Conservation (phyloP, 108 stramenopile genomes). For the Pseudonitzschia pungens region DNA sequence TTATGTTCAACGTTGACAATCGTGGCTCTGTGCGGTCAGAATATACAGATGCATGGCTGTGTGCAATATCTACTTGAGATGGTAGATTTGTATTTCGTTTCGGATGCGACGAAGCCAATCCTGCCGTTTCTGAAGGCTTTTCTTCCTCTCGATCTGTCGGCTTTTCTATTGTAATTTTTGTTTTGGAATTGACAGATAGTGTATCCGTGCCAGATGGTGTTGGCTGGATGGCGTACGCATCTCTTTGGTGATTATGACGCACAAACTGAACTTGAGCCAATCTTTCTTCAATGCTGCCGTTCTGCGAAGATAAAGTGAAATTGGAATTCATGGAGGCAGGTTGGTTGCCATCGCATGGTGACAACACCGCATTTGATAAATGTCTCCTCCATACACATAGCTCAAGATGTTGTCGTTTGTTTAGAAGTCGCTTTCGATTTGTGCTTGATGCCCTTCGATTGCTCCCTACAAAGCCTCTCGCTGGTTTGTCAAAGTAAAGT, state of each 20-base stretch:
- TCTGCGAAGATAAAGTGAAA: background rate
- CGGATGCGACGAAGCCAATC: background rate
- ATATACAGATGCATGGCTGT: slow-evolving; percentile 27
- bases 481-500: slow-evolving; percentile 39
- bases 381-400: slow-evolving; percentile 29
- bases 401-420: slow-evolving; percentile 19
- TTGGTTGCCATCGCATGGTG: slow-evolving; percentile 22
- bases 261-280: slow-evolving; percentile 9
- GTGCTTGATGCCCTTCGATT: background rate
- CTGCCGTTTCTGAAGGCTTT: background rate
- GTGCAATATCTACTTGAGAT: slow-evolving; percentile 25
- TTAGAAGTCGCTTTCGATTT: slow-evolving; percentile 17
- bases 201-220: background rate
- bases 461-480: slow-evolving; percentile 4
- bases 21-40: slow-evolving; percentile 9
- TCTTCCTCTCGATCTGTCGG: background rate
- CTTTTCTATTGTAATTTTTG: background rate
- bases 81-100: slow-evolving; percentile 8
- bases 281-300: background rate
- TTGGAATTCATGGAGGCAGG: background rate
- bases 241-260: slow-evolving; percentile 3
- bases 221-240: background rate
- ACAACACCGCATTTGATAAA: slow-evolving; percentile 14
- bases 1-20: slow-evolving; percentile 1
- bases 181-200: background rate